Percentiles rank a stretch among this genome's conserved stretches.
phyloP scores from a whole-genome alignment of 1,139 yeast species.

The Magnusiomyces ingens region DNA sequence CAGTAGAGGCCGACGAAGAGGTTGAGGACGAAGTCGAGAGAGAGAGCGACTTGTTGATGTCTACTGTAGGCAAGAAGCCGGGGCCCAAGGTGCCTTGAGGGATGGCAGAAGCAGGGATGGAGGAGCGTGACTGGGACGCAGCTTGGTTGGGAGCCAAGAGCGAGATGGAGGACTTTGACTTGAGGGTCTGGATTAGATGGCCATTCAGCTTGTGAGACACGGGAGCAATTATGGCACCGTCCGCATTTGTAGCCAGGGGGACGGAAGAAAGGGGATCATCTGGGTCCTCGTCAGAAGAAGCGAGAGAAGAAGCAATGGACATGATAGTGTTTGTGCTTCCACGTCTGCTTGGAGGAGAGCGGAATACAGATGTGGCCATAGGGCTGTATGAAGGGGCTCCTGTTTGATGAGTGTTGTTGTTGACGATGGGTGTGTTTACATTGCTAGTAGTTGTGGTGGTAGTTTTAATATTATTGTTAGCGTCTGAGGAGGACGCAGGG shows the following conservation, averaged over 20 bases:
- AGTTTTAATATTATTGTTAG: too few species aligned
- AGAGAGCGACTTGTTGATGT: too few species aligned
- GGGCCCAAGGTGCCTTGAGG: too few species aligned
- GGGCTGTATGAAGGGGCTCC: background rate
- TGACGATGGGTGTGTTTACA: too few species aligned
- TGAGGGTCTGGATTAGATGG: constrained; percentile 21
- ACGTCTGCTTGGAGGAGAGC: constrained; percentile 2
- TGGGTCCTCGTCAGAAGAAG: background rate
- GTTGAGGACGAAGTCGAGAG: too few species aligned
- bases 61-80: too few species aligned
- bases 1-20: too few species aligned
- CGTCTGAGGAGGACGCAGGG: background rate
- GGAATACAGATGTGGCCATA: background rate
- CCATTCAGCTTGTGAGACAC: constrained; percentile 20
- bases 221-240: constrained; percentile 7
- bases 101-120: background rate
- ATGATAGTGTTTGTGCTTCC: constrained; percentile 3
- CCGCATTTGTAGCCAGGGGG: background rate
- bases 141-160: constrained; percentile 13
- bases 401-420: background rate
- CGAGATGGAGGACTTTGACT: constrained; percentile 18
- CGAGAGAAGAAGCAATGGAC: background rate
- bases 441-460: too few species aligned
- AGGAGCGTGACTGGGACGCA: constrained; percentile 6
- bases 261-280: too few species aligned